phyloP scores from a whole-genome alignment of 2,329 filamentous ascomycete species.

The Endoconidiophora polonica region DNA sequence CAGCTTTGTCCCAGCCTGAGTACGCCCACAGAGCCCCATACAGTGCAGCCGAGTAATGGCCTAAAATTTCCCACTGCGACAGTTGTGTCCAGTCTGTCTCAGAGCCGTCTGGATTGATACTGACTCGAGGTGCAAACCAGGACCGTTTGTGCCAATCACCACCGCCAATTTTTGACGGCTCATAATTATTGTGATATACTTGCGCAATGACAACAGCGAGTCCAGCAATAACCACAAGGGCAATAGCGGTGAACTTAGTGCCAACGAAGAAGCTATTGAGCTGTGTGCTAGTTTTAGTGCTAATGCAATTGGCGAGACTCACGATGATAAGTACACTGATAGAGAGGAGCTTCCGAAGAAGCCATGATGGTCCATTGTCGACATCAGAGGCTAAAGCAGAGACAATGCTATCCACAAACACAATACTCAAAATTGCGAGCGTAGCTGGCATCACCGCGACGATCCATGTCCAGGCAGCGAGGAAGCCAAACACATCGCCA shows the following conservation, averaged over 20 bases:
- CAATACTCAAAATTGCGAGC: constrained; percentile 45
- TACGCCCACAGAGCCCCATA: constrained; percentile 50
- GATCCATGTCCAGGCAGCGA: constrained; percentile 50
- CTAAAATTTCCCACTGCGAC: constrained; percentile 39
- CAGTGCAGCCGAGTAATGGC: constrained; percentile 41
- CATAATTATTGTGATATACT: constrained; percentile 20
- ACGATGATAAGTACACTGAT: constrained; percentile 30
- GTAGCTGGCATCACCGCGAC: constrained; percentile 48
- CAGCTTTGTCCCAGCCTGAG: constrained; percentile 49
- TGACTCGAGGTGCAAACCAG: constrained; percentile 39
- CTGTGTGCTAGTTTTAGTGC: constrained; percentile 36
- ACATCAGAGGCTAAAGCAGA: constrained; percentile 30
- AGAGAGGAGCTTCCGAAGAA: constrained; percentile 33
- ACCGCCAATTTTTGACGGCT: constrained; percentile 25
- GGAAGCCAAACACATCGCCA: constrained; percentile 43
- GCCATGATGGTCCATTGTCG: constrained; percentile 18
- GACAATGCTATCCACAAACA: constrained; percentile 45
- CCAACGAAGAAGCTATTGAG: constrained; percentile 39
- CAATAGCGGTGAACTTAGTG: constrained; percentile 34
- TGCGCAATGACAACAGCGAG: constrained; percentile 27
- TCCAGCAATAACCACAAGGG: constrained; percentile 31
- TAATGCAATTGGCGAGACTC: constrained; percentile 36
- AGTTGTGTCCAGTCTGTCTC: constrained; percentile 32
- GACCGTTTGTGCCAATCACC: constrained; percentile 33
- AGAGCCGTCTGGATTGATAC: constrained; percentile 31